Conservation (phyloP, 2,329 filamentous ascomycete species). For the Microcyclospora tardicrescens region DNA sequence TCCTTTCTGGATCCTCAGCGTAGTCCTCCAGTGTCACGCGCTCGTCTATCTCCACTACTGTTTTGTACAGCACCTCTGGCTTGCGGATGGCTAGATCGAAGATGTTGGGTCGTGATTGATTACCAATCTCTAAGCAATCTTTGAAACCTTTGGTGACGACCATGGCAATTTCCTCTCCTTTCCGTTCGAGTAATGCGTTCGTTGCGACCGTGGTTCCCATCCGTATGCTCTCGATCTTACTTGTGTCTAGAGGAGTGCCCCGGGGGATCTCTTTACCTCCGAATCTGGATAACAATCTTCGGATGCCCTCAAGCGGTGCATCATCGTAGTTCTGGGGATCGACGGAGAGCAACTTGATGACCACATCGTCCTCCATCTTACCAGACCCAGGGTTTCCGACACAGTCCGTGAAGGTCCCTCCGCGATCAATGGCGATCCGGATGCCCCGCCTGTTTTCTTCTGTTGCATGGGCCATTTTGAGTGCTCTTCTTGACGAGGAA, state of each 20-base stretch:
- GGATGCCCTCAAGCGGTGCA: constrained; percentile 81
- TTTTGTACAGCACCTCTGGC: constrained; percentile 74
- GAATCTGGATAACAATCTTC: constrained; percentile 71
- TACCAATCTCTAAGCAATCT: constrained; percentile 79
- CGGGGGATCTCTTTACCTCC: constrained; percentile 62
- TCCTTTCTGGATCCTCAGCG: constrained; percentile 66
- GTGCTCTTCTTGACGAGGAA: no score
- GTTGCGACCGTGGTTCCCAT: constrained; percentile 96
- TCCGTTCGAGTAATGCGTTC: constrained; percentile 78
- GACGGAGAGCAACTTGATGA: constrained; percentile 81
- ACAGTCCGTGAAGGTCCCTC: constrained; percentile 87
- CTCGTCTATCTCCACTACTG: constrained; percentile 81
- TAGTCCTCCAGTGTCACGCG: constrained; percentile 85
- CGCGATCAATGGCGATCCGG: constrained; percentile 64
- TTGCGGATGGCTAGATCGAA: constrained; percentile 82
- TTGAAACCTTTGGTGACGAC: constrained; percentile 79
- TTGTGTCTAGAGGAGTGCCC: constrained; percentile 67
- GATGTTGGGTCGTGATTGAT: constrained; percentile 78
- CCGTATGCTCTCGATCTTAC: constrained; percentile 74
- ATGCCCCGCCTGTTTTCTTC: constrained; percentile 37
- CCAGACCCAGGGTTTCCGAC: constrained; percentile 65
- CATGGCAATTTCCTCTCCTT: constrained; percentile 78
- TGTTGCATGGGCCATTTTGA: no score
- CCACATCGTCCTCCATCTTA: constrained; percentile 56
- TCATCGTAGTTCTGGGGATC: constrained; percentile 85